phyloP scores from a whole-genome alignment of 192 early-diverging fungal genomes.

The Cetraspora pellucida region DNA sequence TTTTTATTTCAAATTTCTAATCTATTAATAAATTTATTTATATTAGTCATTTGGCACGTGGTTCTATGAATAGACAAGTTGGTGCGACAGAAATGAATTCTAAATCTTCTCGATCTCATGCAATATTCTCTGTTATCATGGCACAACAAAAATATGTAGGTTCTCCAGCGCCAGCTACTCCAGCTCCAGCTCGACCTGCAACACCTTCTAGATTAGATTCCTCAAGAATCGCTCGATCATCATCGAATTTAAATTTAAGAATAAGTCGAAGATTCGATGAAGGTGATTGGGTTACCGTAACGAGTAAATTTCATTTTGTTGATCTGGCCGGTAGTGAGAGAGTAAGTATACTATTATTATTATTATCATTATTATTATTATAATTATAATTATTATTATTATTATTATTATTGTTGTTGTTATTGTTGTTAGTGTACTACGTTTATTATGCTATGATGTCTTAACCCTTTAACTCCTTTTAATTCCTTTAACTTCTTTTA shows the following conservation, averaged over 20 bases:
- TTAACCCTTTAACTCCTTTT: too few relatives aligned
- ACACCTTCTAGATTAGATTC: slow-evolving; percentile 13
- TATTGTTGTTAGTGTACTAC: too few relatives aligned
- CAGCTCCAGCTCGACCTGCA: slow-evolving; percentile 21
- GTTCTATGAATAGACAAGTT: slow-evolving; percentile 80
- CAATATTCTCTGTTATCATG: slow-evolving; percentile 92
- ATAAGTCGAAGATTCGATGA: slow-evolving; percentile 37
- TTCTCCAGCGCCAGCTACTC: slow-evolving; percentile 35
- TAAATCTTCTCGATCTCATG: slow-evolving; percentile 91
- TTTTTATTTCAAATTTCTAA: slow-evolving; percentile 20
- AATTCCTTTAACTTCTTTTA: too few relatives aligned
- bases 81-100: slow-evolving; percentile 98
- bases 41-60: slow-evolving; percentile 63
- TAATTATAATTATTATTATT: not conserved
- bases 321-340: slow-evolving; percentile 97
- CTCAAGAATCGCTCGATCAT: not conserved
- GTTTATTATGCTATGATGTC: too few relatives aligned
- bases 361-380: not conserved
- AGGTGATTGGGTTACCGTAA: slow-evolving; percentile 64
- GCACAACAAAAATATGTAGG: slow-evolving; percentile 70
- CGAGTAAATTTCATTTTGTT: slow-evolving; percentile 98
- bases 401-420: too few relatives aligned
- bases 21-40: not conserved
- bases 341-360: slow-evolving; percentile 35
- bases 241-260: slow-evolving; percentile 2